These are phyloP conservation scores for Rhynchosporium agropyri DNA, from an alignment of 2,329 filamentous ascomycete species.

Conservation along the genomic window DNA sequence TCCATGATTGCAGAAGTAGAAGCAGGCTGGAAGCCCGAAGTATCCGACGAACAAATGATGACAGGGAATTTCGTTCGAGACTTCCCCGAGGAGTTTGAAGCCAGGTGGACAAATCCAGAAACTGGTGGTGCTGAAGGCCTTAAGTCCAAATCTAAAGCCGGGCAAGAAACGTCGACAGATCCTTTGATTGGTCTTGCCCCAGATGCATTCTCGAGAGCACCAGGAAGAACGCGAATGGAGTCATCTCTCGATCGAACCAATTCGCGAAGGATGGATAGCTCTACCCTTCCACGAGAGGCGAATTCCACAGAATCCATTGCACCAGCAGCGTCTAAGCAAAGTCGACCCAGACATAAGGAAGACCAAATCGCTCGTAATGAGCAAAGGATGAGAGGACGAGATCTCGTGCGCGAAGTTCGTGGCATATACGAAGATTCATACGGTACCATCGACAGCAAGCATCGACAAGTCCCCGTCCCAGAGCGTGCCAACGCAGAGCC, in stretches of 20 bases:
- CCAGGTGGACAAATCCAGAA: slow-evolving; percentile 45
- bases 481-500: background rate
- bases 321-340: background rate
- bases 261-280: background rate
- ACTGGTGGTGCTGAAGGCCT: slow-evolving; percentile 24
- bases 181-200: slow-evolving; percentile 32
- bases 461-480: slow-evolving; percentile 34
- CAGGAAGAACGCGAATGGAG: slow-evolving; percentile 36
- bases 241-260: slow-evolving; percentile 39
- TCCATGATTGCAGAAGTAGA: slow-evolving; percentile 29
- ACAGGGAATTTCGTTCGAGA: slow-evolving; percentile 55
- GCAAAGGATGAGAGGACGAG: slow-evolving; percentile 35
- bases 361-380: background rate
- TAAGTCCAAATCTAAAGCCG: slow-evolving; percentile 27
- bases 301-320: background rate
- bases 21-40: slow-evolving; percentile 4
- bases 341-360: background rate
- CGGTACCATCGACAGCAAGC: slow-evolving; percentile 44
- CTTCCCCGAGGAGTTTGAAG: slow-evolving; percentile 55
- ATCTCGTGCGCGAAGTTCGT: slow-evolving; percentile 45
- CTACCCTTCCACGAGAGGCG: background rate
- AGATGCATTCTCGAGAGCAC: slow-evolving; percentile 31
- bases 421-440: slow-evolving; percentile 49
- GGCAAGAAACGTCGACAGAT: slow-evolving; percentile 26
- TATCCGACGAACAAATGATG: slow-evolving; percentile 36